phyloP scores from a whole-genome alignment of 2,329 filamentous ascomycete genomes.

The Verticillium nubilum region DNA sequence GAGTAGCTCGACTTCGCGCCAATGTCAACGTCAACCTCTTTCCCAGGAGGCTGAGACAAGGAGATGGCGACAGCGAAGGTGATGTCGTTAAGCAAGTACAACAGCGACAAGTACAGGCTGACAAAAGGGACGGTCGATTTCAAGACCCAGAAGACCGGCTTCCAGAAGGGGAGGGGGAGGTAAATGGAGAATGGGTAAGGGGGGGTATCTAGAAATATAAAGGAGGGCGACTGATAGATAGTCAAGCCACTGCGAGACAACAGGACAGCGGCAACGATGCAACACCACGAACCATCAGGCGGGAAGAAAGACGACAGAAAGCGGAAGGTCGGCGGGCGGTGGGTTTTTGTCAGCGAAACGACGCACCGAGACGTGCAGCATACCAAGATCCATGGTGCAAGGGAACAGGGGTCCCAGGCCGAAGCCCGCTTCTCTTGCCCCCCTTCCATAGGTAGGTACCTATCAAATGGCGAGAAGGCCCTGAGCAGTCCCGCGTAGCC shows the following conservation, averaged over 20 bases:
- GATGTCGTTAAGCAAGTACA: not conserved
- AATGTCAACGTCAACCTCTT: not conserved
- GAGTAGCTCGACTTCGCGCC: not conserved
- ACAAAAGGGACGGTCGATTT: not conserved
- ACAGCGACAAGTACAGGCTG: not conserved
- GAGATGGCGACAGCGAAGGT: not conserved
- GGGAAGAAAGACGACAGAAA: not conserved
- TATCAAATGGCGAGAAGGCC: not conserved
- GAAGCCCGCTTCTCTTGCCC: too few relatives aligned
- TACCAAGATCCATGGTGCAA: not conserved
- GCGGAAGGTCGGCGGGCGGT: conserved; percentile 1
- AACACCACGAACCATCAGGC: not conserved
- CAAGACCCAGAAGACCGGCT: conserved; percentile 13
- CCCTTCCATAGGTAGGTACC: not conserved
- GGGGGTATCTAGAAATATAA: not conserved
- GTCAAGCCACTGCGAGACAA: not conserved
- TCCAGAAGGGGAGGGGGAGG: conserved; percentile 2
- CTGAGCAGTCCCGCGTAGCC: not conserved
- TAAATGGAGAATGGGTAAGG: not conserved
- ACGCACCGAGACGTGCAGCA: not conserved
- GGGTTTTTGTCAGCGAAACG: conserved; percentile 3
- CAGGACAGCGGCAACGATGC: not conserved
- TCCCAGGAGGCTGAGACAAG: not conserved
- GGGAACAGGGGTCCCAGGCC: not conserved
- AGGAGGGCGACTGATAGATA: not conserved